A percentile compares a stretch with the other conserved stretches of the same genome.
Evolutionary conservation across 352 stramenopile species (phyloP).

Genomic region (Pythium phragmiticola): DNA sequence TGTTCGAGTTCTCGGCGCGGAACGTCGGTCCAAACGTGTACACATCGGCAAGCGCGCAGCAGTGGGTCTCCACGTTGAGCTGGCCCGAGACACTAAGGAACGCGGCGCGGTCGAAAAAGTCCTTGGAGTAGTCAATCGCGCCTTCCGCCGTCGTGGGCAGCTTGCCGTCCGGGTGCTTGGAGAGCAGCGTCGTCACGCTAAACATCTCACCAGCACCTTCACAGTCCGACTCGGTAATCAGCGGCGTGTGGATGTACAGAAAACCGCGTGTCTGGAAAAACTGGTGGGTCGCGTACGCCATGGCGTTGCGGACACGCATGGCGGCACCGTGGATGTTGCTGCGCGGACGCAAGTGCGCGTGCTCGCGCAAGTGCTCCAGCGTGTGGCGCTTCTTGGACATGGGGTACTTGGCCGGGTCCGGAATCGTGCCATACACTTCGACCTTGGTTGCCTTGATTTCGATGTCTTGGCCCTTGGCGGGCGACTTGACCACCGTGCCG

Average conservation of each 20-base stretch:
- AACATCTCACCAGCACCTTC: constrained; percentile 99
- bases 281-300: constrained; percentile 92
- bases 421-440: constrained; percentile 83
- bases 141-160: constrained; percentile 50
- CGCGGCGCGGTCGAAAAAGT: constrained; percentile 89
- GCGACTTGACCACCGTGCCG: constrained; percentile 84
- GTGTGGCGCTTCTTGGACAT: constrained; percentile 93
- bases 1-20: constrained; percentile 99
- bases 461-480: constrained; percentile 90
- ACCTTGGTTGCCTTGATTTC: constrained; percentile 91
- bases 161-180: constrained; percentile 72
- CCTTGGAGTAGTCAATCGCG: constrained; percentile 89
- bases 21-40: constrained; percentile 99
- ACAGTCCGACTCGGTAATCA: constrained; percentile 97
- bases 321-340: constrained; percentile 91
- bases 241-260: constrained; percentile 94
- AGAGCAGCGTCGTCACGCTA: constrained; percentile 90
- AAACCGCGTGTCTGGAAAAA: constrained; percentile 94
- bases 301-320: constrained; percentile 92
- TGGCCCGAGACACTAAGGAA: constrained; percentile 97
- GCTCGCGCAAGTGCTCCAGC: constrained; percentile 91
- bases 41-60: constrained; percentile 80
- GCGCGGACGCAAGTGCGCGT: constrained; percentile 92
- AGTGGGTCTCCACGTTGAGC: constrained; percentile 95
- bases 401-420: constrained; percentile 88